Conservation (phyloP, 345 rosid genomes). For the Salix udensis region DNA sequence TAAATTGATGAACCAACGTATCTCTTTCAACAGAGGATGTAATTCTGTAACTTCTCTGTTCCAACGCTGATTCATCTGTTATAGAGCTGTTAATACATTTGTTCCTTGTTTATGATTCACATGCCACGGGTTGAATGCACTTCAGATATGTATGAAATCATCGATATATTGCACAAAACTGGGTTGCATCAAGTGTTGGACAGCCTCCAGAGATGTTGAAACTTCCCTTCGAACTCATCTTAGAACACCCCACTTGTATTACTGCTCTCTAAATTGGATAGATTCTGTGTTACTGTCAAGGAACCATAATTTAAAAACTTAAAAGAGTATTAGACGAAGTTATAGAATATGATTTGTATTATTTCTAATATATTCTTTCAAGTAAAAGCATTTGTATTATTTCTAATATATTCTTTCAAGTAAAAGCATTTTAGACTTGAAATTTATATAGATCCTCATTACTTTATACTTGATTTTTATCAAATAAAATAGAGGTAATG, state of each 20-base stretch:
- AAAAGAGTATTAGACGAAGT: too few species aligned
- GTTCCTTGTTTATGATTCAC: neutral
- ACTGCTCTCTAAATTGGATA: neutral
- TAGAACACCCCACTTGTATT: neutral
- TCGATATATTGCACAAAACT: neutral
- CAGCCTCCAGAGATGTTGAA: neutral
- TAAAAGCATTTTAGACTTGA: too few species aligned
- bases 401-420: too few species aligned
- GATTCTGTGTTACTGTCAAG: neutral
- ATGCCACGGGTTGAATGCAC: neutral
- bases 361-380: too few species aligned
- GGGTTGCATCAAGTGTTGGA: neutral
- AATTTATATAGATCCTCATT: too few species aligned
- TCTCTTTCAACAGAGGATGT: conserved; percentile 19
- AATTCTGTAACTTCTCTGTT: neutral
- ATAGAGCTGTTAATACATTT: conserved; percentile 12
- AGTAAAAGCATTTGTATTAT: too few species aligned
- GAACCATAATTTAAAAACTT: too few species aligned
- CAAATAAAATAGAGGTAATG: too few species aligned
- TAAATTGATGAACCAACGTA: conserved; percentile 12
- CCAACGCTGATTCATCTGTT: neutral
- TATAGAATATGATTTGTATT: too few species aligned
- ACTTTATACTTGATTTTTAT: too few species aligned
- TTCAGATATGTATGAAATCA: neutral
- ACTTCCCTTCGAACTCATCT: neutral